phyloP scores from a whole-genome alignment of 2,329 filamentous ascomycete species.

The Zymoseptoria ardabiliae region DNA sequence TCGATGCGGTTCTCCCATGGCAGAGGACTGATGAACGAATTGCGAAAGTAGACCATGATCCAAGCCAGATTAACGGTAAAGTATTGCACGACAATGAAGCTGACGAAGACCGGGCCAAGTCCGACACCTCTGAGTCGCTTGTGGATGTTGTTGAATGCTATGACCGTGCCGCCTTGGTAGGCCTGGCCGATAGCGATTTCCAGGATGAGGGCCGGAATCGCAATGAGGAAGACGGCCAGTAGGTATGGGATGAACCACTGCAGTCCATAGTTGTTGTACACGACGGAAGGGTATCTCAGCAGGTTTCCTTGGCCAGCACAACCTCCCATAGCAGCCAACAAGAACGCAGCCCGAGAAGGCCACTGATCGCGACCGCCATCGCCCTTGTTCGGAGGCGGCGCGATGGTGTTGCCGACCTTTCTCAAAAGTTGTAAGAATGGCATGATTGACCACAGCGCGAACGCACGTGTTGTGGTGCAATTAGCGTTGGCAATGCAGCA shows the following conservation, averaged over 20 bases:
- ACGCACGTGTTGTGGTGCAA: not conserved
- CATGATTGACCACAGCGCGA: not conserved
- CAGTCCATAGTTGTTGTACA: slow-evolving; percentile 54
- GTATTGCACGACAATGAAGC: slow-evolving; percentile 44
- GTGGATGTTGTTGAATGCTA: slow-evolving; percentile 40
- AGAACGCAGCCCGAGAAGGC: slow-evolving; percentile 48
- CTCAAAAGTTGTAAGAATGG: slow-evolving; percentile 1
- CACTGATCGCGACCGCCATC: slow-evolving; percentile 47
- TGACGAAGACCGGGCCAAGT: slow-evolving; percentile 42
- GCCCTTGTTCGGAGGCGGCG: slow-evolving; percentile 13
- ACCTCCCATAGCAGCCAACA: slow-evolving; percentile 53
- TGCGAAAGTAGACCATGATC: slow-evolving; percentile 54
- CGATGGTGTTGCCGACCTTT: slow-evolving; percentile 7
- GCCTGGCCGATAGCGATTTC: slow-evolving; percentile 49
- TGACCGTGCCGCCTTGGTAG: slow-evolving; percentile 34
- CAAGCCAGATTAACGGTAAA: slow-evolving; percentile 52
- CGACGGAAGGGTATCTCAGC: slow-evolving; percentile 50
- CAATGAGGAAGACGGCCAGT: slow-evolving; percentile 49
- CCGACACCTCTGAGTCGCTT: slow-evolving; percentile 48
- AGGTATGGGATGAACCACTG: slow-evolving; percentile 58
- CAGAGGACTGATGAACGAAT: slow-evolving; percentile 48
- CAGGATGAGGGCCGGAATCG: slow-evolving; percentile 50
- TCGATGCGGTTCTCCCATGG: slow-evolving; percentile 47
- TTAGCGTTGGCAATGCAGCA: not conserved
- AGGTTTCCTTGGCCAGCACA: slow-evolving; percentile 53